Evolutionary conservation across 805 yeast genomes (phyloP).

Genomic region (Candida germanica): DNA sequence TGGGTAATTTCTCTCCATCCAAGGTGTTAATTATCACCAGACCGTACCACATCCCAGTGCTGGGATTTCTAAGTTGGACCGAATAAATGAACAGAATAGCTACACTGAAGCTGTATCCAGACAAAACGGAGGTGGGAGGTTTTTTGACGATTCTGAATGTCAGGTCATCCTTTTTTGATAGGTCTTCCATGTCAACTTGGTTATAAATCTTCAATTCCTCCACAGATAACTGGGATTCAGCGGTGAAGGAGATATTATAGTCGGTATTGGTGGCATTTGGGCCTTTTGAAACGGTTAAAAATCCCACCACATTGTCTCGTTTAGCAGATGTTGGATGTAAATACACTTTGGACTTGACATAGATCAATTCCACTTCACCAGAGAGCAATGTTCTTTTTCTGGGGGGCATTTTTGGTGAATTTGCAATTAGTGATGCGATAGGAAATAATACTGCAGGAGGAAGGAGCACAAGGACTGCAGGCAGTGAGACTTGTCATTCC

Average conservation of each 20-base stretch:
- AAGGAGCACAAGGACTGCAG: too few relatives aligned
- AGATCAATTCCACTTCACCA: slow-evolving; percentile 46
- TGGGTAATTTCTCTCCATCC: slow-evolving; percentile 69
- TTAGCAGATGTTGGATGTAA: slow-evolving; percentile 77
- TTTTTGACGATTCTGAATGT: slow-evolving; percentile 36
- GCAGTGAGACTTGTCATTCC: too few relatives aligned
- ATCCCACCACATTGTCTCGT: slow-evolving; percentile 79
- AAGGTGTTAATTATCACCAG: slow-evolving; percentile 72
- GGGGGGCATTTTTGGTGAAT: slow-evolving; percentile 10
- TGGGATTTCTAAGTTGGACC: slow-evolving; percentile 79
- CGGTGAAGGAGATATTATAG: slow-evolving; percentile 63
- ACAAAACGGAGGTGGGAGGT: slow-evolving; percentile 50
- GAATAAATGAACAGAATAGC: slow-evolving; percentile 64
- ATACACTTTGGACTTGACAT: slow-evolving; percentile 67
- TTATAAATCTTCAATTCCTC: slow-evolving; percentile 47
- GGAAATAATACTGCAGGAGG: too few relatives aligned
- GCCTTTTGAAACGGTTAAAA: slow-evolving; percentile 60
- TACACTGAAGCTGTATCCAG: slow-evolving; percentile 68
- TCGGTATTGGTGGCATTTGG: slow-evolving; percentile 50
- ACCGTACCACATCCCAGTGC: slow-evolving; percentile 90
- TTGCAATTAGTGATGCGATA: too few relatives aligned
- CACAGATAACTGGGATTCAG: slow-evolving; percentile 48
- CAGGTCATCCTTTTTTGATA: slow-evolving; percentile 6
- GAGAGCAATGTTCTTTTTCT: slow-evolving; percentile 7
- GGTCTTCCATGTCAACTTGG: slow-evolving; percentile 46